These are phyloP conservation scores for Kazachstania viticola DNA, from an alignment of 805 yeast genomes.

Conservation along the genomic window DNA sequence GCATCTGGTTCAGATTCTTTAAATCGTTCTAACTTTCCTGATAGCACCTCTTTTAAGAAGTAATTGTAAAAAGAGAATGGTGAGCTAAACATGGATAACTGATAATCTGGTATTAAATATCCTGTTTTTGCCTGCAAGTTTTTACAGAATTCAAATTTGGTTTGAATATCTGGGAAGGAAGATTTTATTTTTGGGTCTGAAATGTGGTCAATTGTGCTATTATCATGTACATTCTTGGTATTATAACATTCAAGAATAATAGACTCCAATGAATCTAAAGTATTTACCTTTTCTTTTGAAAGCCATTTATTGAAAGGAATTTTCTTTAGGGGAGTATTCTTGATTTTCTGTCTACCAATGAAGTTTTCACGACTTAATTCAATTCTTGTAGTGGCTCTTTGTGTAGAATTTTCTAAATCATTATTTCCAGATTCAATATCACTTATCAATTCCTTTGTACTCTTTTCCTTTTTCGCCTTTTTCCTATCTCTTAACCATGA, in stretches of 20 bases:
- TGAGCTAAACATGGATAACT: slow-evolving; percentile 23
- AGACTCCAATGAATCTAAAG: slow-evolving; percentile 18
- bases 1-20: slow-evolving; percentile 70
- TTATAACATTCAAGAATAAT: slow-evolving; percentile 12
- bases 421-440: slow-evolving; percentile 29
- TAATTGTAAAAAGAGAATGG: slow-evolving; percentile 22
- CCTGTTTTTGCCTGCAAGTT: slow-evolving; percentile 29
- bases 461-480: slow-evolving; percentile 9
- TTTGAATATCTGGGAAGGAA: slow-evolving; percentile 20
- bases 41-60: slow-evolving; percentile 19
- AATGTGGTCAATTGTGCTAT: slow-evolving; percentile 4
- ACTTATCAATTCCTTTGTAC: slow-evolving; percentile 25
- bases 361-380: slow-evolving; percentile 21
- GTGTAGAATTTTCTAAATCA: not conserved
- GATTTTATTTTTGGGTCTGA: slow-evolving; percentile 10
- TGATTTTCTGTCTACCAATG: slow-evolving; percentile 13
- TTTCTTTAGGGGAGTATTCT: slow-evolving; percentile 7
- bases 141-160: slow-evolving; percentile 28
- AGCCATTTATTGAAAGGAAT: slow-evolving; percentile 29
- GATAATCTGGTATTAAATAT: slow-evolving; percentile 28
- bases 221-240: too few relatives aligned
- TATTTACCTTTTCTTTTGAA: slow-evolving; percentile 13
- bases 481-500: slow-evolving; percentile 31
- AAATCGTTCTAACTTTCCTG: slow-evolving; percentile 28
- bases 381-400: slow-evolving; percentile 5